Evolutionary conservation across 768 basidiomycete genomes (phyloP).

Genomic region (Tylopilus felleus): DNA sequence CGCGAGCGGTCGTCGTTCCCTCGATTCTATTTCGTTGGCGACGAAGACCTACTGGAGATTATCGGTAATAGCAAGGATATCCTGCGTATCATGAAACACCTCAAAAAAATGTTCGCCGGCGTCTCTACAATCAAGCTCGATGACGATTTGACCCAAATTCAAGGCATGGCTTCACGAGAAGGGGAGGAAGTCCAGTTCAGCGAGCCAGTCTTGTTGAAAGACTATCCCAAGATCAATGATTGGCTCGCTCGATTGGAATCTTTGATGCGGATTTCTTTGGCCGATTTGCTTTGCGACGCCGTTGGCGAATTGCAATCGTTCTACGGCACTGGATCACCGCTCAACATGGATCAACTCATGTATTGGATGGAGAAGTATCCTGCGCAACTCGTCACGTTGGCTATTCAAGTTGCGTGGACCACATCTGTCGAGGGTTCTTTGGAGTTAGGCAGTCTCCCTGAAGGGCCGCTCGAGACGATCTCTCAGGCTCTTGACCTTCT

Average conservation of each 20-base stretch:
- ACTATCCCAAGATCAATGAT: constrained; percentile 97
- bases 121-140: constrained; percentile 87
- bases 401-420: constrained; percentile 95
- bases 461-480: constrained; percentile 69
- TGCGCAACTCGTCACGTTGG: constrained; percentile 94
- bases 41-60: constrained; percentile 97
- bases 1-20: constrained; percentile 97
- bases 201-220: constrained; percentile 81
- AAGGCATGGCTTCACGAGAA: constrained; percentile 92
- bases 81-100: constrained; percentile 95
- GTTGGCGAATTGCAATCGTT: constrained; percentile 78
- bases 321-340: constrained; percentile 61
- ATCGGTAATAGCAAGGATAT: constrained; percentile 99
- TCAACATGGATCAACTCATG: constrained; percentile 71
- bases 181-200: constrained; percentile 91
- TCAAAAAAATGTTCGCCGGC: constrained; percentile 99
- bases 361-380: constrained; percentile 93
- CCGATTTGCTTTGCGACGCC: constrained; percentile 73
- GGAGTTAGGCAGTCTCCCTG: constrained; percentile 51
- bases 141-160: constrained; percentile 83
- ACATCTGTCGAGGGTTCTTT: constrained; percentile 71
- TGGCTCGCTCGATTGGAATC: constrained; percentile 92
- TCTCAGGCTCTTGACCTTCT: constrained; percentile 85
- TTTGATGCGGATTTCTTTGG: constrained; percentile 90
- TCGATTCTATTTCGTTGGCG: constrained; percentile 99